These are phyloP conservation scores for Mycena kentingensis DNA, from an alignment of 768 basidiomycete species.

Conservation along the genomic window DNA sequence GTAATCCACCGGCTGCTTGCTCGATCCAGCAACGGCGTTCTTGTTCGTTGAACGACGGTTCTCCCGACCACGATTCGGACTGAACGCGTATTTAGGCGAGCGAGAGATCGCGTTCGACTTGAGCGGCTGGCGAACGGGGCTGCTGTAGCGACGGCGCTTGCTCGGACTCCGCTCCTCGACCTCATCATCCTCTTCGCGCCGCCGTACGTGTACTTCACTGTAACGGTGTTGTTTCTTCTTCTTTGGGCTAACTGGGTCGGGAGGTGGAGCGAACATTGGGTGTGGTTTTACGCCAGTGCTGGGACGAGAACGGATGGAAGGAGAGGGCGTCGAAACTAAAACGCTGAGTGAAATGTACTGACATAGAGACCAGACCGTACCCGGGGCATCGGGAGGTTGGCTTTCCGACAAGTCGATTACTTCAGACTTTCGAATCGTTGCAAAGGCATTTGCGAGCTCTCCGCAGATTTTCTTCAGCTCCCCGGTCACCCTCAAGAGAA, in stretches of 20 bases:
- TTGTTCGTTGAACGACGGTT: slow-evolving; percentile 18
- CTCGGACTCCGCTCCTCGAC: slow-evolving; percentile 12
- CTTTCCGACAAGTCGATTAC: slow-evolving; percentile 22
- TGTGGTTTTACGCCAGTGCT: background rate
- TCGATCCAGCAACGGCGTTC: slow-evolving; percentile 27
- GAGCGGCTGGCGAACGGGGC: slow-evolving; percentile 14
- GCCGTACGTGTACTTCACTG: slow-evolving; percentile 11
- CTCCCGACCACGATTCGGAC: slow-evolving; percentile 22
- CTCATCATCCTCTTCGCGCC: slow-evolving; percentile 4
- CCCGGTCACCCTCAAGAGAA: too few species aligned
- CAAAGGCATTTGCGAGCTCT: background rate
- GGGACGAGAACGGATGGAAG: background rate
- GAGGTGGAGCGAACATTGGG: slow-evolving; percentile 10
- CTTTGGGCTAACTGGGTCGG: slow-evolving; percentile 2
- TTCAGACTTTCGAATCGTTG: slow-evolving; percentile 6
- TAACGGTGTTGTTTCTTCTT: slow-evolving; percentile 14
- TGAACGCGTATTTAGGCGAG: slow-evolving; percentile 2
- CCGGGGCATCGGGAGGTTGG: slow-evolving; percentile 44
- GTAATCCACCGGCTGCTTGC: slow-evolving; percentile 39
- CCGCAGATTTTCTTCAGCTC: background rate
- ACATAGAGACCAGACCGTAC: background rate
- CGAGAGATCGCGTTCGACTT: background rate
- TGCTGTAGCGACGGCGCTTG: slow-evolving; percentile 17
- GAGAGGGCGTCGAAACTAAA: background rate
- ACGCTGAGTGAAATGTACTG: background rate